A percentile compares a stretch with the other conserved stretches of the same genome.
Conservation (phyloP, 2,329 filamentous ascomycete species). For the Canariomyces notabilis region DNA sequence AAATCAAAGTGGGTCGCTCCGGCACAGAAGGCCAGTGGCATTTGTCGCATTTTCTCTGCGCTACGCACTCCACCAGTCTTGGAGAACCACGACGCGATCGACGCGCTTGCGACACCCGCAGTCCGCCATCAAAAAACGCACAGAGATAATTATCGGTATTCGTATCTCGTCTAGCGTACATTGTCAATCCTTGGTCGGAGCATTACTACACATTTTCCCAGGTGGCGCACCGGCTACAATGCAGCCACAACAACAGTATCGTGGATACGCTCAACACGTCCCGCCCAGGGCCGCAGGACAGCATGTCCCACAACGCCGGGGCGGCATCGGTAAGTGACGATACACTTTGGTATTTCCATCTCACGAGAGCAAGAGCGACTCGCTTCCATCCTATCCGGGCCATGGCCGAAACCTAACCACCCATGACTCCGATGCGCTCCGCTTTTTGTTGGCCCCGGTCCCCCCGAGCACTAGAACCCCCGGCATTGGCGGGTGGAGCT, state of each 20-base stretch:
- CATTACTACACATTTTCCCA: no score
- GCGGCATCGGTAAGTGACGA: conserved; percentile 26
- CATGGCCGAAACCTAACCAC: neutral
- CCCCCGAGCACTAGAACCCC: neutral
- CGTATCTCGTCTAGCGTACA: neutral
- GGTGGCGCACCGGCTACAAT: conserved; percentile 10
- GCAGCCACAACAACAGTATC: conserved; percentile 26
- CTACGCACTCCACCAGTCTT: conserved; percentile 17
- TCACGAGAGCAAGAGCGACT: neutral
- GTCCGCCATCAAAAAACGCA: conserved; percentile 3
- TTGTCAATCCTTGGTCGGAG: conserved; percentile 5
- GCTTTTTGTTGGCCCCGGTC: conserved; percentile 13
- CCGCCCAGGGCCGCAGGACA: conserved; percentile 22
- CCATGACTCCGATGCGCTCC: conserved; percentile 7
- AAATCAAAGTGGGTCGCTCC: neutral
- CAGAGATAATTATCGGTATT: no score
- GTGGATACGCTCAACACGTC: conserved; percentile 23
- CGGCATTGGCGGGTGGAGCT: conserved; percentile 9
- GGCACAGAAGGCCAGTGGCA: neutral
- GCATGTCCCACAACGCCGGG: conserved; percentile 25
- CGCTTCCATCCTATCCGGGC: neutral
- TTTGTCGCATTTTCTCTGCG: neutral
- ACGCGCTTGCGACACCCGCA: conserved; percentile 17
- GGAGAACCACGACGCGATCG: conserved; percentile 25
- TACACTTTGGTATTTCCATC: neutral